Evolutionary conservation across 2,329 filamentous ascomycete genomes (phyloP), one percentile per base, ranked within the genome.

Genomic region (Thermomyces lanuginosus): DNA sequence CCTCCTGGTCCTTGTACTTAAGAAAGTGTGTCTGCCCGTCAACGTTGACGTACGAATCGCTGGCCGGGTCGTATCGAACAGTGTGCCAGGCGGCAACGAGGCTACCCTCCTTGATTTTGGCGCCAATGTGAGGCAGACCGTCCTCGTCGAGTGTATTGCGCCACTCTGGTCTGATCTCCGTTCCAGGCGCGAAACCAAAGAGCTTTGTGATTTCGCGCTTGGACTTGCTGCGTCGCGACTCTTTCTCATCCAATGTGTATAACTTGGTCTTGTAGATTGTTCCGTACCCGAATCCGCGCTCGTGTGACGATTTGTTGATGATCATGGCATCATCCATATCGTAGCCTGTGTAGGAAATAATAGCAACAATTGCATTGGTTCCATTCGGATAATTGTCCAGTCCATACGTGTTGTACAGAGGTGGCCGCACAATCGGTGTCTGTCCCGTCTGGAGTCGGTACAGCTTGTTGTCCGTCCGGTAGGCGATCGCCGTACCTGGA

Each of bases 311-410:
- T 53, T 95, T 95, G 64, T 95, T 95, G 49, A 98, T 65, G 48
- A 98, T 95, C 86, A 95, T 95, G 49, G 89, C 89, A 58, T 98
- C 89, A 64, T 98, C 89, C 89, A 98, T 98, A 65, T 98, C 89
- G 58, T 95, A 98, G 27, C 86, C 89, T 2, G 86, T 95, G 54
- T 98, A 98, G 0, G 86, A 93, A 37, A 98, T 92, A 51, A 98
- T 91, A 32, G 89, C 89, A 32, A 98, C 89, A 20, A 95, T 74
- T 6, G 83, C 82, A 45, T 98, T 98, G 45, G 73, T 84, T 15
- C 89, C 89, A 49, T 95, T 93, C 29, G 89, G 89, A 53, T 93
- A 98, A 55, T 95, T 95, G 59, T 98, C 89, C 34, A 95, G 74
- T 11, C 86, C 89, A 46, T 98, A 98, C 11, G 81, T 76, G 45